phyloP scores from a whole-genome alignment of 2,329 filamentous ascomycete species.

The Colletotrichum spaethianum region DNA sequence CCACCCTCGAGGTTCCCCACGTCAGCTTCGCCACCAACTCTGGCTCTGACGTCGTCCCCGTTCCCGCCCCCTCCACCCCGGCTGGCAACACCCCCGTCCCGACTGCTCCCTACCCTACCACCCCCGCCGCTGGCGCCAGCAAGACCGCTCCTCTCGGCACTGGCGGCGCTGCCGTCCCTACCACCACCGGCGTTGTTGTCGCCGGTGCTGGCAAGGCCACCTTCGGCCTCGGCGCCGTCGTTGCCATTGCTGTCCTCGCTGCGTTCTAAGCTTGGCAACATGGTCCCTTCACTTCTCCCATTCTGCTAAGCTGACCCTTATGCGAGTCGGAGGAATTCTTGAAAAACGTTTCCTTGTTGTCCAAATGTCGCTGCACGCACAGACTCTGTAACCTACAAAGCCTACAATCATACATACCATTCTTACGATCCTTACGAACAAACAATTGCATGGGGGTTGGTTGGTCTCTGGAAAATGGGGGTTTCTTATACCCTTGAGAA shows the following conservation, averaged over 20 bases:
- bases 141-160: constrained; percentile 49
- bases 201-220: constrained; percentile 57
- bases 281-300: neutral
- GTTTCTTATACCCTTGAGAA: neutral
- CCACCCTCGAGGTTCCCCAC: constrained; percentile 67
- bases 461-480: constrained; percentile 38
- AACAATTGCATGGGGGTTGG: constrained; percentile 45
- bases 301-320: constrained; percentile 23
- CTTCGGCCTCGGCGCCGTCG: constrained; percentile 62
- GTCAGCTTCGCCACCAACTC: constrained; percentile 62
- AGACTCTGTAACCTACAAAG: constrained; percentile 39
- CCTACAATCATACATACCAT: constrained; percentile 53
- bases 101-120: constrained; percentile 43
- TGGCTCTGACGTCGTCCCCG: constrained; percentile 53
- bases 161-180: constrained; percentile 51
- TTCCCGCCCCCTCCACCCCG: constrained; percentile 55
- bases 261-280: constrained; percentile 43
- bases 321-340: constrained; percentile 31
- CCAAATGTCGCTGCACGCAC: constrained; percentile 41
- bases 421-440: constrained; percentile 73
- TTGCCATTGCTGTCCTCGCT: constrained; percentile 59
- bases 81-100: constrained; percentile 45
- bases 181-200: constrained; percentile 51
- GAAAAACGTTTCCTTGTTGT: constrained; percentile 44
- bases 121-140: constrained; percentile 46